A percentile compares a stretch with the other conserved stretches of the same genome.
Conservation (phyloP, 495 filamentous ascomycete species). For the Podospora australis region DNA sequence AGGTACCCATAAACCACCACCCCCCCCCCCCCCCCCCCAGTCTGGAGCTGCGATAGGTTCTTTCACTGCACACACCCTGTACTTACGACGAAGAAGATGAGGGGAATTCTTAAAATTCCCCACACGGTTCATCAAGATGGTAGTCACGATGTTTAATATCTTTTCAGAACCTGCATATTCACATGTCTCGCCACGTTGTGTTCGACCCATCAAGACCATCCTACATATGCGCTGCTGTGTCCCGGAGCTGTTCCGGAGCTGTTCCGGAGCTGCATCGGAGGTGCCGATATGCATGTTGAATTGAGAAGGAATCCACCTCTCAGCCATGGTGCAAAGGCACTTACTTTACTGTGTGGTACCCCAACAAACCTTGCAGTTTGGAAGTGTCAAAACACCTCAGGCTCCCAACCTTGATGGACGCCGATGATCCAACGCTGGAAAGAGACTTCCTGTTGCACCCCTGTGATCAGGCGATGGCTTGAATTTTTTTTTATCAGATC, state of each 20-base stretch:
- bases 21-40: conserved; percentile 3
- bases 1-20: too few species aligned
- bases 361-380: too few species aligned
- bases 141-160: conserved; percentile 19
- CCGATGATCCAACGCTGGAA: background rate
- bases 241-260: background rate
- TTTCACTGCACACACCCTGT: conserved; percentile 24
- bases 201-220: background rate
- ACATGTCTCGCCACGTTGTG: background rate
- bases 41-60: conserved; percentile 14
- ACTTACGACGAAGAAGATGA: conserved; percentile 35
- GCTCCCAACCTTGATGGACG: too few species aligned
- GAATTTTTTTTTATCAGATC: conserved; percentile 1
- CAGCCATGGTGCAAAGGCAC: too few species aligned
- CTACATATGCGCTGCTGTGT: background rate
- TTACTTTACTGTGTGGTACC: too few species aligned
- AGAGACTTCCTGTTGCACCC: background rate
- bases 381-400: too few species aligned
- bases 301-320: too few species aligned
- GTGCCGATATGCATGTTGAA: too few species aligned
- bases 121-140: conserved; percentile 34
- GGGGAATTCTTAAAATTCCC: conserved; percentile 23
- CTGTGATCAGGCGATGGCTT: conserved; percentile 1
- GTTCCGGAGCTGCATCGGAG: background rate
- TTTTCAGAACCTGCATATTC: background rate